These are phyloP conservation scores for Rhynchosporium graminicola DNA, from an alignment of 2,329 filamentous ascomycete genomes.

Conservation along the genomic window DNA sequence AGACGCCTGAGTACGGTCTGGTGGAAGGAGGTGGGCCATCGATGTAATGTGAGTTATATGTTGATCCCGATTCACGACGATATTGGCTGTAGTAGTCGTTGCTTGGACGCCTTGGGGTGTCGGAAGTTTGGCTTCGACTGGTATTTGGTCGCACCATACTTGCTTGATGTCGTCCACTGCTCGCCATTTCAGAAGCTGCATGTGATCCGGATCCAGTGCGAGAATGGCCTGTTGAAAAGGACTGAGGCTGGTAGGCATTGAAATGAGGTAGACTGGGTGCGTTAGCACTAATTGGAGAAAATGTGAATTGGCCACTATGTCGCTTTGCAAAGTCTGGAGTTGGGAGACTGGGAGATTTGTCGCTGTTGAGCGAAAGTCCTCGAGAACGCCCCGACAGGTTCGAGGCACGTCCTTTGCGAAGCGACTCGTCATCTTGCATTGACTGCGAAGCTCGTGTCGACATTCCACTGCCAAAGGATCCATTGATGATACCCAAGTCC, in stretches of 20 bases:
- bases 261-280: slow-evolving; percentile 54
- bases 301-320: slow-evolving; percentile 65
- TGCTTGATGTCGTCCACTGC: slow-evolving; percentile 45
- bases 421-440: slow-evolving; percentile 42
- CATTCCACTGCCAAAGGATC: slow-evolving; percentile 51
- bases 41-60: slow-evolving; percentile 51
- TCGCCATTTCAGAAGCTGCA: slow-evolving; percentile 54
- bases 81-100: slow-evolving; percentile 48
- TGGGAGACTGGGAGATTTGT: slow-evolving; percentile 62
- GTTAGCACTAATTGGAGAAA: slow-evolving; percentile 53
- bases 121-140: slow-evolving; percentile 59
- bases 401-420: slow-evolving; percentile 39
- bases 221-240: slow-evolving; percentile 49
- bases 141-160: slow-evolving; percentile 54
- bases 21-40: slow-evolving; percentile 35
- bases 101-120: slow-evolving; percentile 51
- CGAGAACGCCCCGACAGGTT: slow-evolving; percentile 49
- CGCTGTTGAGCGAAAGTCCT: slow-evolving; percentile 62
- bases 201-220: slow-evolving; percentile 60
- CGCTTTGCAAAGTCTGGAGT: slow-evolving; percentile 66
- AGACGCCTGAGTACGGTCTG: slow-evolving; percentile 70
- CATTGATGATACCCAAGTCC: slow-evolving; percentile 77
- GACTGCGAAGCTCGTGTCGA: slow-evolving; percentile 41
- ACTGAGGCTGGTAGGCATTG: slow-evolving; percentile 54
- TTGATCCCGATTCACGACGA: slow-evolving; percentile 57